Conservation (phyloP, 805 yeast genomes). For the Saccharomycopsis sp. region DNA sequence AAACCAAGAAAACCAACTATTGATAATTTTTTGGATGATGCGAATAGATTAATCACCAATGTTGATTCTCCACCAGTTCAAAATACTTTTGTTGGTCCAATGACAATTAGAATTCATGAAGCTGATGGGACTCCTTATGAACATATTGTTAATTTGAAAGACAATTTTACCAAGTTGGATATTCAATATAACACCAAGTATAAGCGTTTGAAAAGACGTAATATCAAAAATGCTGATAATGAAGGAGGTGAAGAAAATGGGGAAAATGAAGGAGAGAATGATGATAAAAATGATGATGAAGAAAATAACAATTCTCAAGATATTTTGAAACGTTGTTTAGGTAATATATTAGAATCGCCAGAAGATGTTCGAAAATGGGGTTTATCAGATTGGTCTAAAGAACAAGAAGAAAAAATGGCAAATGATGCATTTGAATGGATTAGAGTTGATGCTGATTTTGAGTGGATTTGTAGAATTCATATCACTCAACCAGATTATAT, state of each 20-base stretch:
- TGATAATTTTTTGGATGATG: constrained; percentile 30
- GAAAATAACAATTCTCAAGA: constrained; percentile 20
- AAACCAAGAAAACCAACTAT: constrained; percentile 24
- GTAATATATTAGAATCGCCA: constrained; percentile 60
- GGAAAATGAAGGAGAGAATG: constrained; percentile 19
- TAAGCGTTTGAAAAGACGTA: constrained; percentile 63
- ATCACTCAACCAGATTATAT: constrained; percentile 89
- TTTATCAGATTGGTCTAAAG: constrained; percentile 56
- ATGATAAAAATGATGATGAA: constrained; percentile 13
- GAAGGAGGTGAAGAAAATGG: constrained; percentile 20
- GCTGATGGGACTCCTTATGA: constrained; percentile 99
- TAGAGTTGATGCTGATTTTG: constrained; percentile 94
- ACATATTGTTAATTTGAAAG: constrained; percentile 88
- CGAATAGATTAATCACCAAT: constrained; percentile 19
- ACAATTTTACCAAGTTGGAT: constrained; percentile 74
- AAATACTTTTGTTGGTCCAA: constrained; percentile 72
- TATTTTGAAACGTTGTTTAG: constrained; percentile 47
- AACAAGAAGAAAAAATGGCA: constrained; percentile 56
- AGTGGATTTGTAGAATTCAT: constrained; percentile 81
- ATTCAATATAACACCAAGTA: constrained; percentile 93
- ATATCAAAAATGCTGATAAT: constrained; percentile 19
- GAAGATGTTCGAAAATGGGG: constrained; percentile 63
- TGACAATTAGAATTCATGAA: constrained; percentile 94
- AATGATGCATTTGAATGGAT: constrained; percentile 97
- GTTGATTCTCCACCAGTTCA: constrained; percentile 20